A percentile compares a stretch with the other conserved stretches of the same genome.
These are phyloP conservation scores for Elaeis oleifera DNA, from an alignment of 202 grass and related monocot genomes.

Conservation along the genomic window DNA sequence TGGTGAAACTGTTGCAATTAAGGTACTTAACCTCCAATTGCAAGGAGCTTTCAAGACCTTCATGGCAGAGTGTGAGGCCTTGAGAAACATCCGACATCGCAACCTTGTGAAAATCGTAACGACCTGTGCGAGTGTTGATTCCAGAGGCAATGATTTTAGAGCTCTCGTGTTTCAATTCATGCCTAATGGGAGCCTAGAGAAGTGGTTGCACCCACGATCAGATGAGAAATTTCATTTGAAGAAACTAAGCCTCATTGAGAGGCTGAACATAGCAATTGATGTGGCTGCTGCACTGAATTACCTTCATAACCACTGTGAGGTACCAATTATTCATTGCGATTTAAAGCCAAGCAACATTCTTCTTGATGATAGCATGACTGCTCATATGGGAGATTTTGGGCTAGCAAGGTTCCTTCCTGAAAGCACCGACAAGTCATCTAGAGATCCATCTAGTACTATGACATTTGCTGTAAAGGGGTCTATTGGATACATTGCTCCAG, in stretches of 20 bases:
- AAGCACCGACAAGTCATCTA: not conserved
- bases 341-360: conserved; percentile 58
- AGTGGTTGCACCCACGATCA: conserved; percentile 28
- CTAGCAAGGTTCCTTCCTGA: conserved; percentile 17
- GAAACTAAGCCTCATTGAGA: conserved; percentile 14
- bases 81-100: not conserved
- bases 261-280: conserved; percentile 35
- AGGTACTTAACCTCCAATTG: conserved; percentile 13
- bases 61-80: conserved; percentile 15
- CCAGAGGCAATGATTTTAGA: conserved; percentile 34
- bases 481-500: conserved; percentile 19
- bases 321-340: conserved; percentile 41
- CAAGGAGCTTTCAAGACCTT: conserved; percentile 12
- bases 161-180: conserved; percentile 26
- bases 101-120: conserved; percentile 20
- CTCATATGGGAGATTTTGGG: conserved; percentile 21
- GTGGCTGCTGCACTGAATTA: conserved; percentile 48
- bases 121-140: conserved; percentile 33
- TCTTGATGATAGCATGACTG: conserved; percentile 36
- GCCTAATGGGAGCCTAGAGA: conserved; percentile 33
- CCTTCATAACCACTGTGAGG: conserved; percentile 7
- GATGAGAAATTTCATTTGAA: not conserved
- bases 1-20: conserved; percentile 9
- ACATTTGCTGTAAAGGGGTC: conserved; percentile 17
- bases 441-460: conserved; percentile 11